These are phyloP conservation scores for Gynochthodes officinalis DNA, from an alignment of 257 asterid genomes.

Conservation along the genomic window DNA sequence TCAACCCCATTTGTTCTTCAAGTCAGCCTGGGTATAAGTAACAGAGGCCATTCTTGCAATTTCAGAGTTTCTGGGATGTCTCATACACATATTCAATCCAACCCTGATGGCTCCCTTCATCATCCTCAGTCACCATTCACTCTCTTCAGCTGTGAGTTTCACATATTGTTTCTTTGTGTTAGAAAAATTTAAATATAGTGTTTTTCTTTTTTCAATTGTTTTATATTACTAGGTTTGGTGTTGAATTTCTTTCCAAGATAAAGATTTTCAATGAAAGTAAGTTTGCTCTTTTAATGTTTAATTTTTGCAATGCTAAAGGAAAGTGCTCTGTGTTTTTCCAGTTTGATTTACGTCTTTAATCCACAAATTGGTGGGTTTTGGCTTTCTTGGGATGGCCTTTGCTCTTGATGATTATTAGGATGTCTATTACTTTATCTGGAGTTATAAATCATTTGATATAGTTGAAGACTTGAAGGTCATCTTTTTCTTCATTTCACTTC, in stretches of 20 bases:
- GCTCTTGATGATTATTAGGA: neutral
- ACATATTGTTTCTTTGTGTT: no score
- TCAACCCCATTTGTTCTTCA: conserved; percentile 11
- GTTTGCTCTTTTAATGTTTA: no score
- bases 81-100: conserved; percentile 43
- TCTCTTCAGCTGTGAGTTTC: conserved; percentile 51
- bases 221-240: no score
- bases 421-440: neutral
- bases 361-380: neutral
- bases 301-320: neutral
- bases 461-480: no score
- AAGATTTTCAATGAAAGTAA: no score
- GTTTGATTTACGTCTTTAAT: neutral
- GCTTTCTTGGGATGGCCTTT: neutral
- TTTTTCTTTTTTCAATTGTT: no score
- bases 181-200: no score
- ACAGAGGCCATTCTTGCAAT: conserved; percentile 26
- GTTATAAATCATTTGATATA: neutral
- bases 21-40: conserved; percentile 22
- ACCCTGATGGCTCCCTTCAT: conserved; percentile 38
- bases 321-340: neutral
- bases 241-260: no score
- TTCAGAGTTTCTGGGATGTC: conserved; percentile 54
- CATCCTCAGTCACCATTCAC: conserved; percentile 43
- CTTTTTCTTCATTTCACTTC: no score